Conservation (phyloP, 192 early-diverging fungal species). For the Spinellus fusiger region DNA sequence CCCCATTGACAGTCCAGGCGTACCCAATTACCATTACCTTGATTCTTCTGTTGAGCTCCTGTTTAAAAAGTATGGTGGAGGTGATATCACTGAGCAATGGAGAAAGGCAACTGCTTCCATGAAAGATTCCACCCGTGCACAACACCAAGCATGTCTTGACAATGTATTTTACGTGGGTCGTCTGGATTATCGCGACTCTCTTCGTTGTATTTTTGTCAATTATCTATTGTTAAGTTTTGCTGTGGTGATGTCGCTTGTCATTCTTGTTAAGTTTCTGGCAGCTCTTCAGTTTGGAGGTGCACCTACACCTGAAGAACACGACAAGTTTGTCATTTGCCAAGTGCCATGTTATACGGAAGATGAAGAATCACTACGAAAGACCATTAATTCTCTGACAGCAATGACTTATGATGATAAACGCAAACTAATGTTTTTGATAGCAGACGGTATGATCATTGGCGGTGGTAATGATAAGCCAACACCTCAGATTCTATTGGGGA, state of each 20-base stretch:
- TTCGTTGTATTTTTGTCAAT: conserved; percentile 77
- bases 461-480: conserved; percentile 77
- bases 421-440: conserved; percentile 71
- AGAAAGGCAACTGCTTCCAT: conserved; percentile 32
- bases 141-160: conserved; percentile 67
- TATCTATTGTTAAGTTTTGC: conserved; percentile 79
- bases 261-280: conserved; percentile 71
- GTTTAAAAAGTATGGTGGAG: conserved; percentile 51
- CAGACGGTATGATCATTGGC: conserved; percentile 80
- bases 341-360: conserved; percentile 84
- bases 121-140: conserved; percentile 20
- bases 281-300: conserved; percentile 65
- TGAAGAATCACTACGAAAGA: conserved; percentile 68
- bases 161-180: conserved; percentile 77
- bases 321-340: conserved; percentile 74
- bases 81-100: conserved; percentile 53
- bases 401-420: conserved; percentile 77
- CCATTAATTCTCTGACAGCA: conserved; percentile 64
- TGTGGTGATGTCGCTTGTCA: conserved; percentile 67
- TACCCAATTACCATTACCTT: conserved; percentile 52
- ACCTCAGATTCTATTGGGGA: conserved; percentile 74
- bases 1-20: conserved; percentile 23
- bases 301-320: conserved; percentile 60
- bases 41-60: conserved; percentile 50
- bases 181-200: conserved; percentile 73